A percentile compares a stretch with the other conserved stretches of the same genome.
Evolutionary conservation across 352 stramenopile species (phyloP).

Genomic region (Globisporangium orthogonon): DNA sequence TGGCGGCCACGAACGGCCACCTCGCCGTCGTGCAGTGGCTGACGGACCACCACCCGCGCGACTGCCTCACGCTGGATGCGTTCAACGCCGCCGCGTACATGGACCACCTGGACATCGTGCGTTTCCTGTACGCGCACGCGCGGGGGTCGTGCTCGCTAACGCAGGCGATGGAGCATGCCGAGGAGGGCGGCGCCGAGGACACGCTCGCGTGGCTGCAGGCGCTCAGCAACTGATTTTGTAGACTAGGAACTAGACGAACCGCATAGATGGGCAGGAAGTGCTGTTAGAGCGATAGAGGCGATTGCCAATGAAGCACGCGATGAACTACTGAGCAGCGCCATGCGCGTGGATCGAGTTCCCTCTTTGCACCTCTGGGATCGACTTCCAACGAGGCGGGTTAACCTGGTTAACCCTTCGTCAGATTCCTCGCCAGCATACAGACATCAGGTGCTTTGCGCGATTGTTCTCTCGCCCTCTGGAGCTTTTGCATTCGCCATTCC

Average conservation of each 20-base stretch:
- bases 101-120: slow-evolving; percentile 54
- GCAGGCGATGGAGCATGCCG: slow-evolving; percentile 53
- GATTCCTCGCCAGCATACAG: too few species aligned
- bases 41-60: slow-evolving; percentile 35
- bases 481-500: too few species aligned
- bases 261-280: slow-evolving; percentile 17
- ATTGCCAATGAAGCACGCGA: not conserved
- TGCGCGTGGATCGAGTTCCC: too few species aligned
- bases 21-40: slow-evolving; percentile 57
- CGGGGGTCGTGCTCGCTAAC: slow-evolving; percentile 39
- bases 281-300: not conserved
- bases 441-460: too few species aligned
- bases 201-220: slow-evolving; percentile 50
- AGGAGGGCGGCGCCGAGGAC: slow-evolving; percentile 59
- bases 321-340: too few species aligned
- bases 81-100: slow-evolving; percentile 70
- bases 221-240: slow-evolving; percentile 6
- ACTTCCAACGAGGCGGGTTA: too few species aligned
- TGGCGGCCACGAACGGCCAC: slow-evolving; percentile 58
- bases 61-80: slow-evolving; percentile 41
- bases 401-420: too few species aligned
- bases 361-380: too few species aligned
- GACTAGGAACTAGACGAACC: not conserved
- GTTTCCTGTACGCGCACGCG: slow-evolving; percentile 39
- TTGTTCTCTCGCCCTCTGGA: too few species aligned